Evolutionary conservation across 75 land plant genomes (phyloP).

Genomic region (Picea sitchensis): DNA sequence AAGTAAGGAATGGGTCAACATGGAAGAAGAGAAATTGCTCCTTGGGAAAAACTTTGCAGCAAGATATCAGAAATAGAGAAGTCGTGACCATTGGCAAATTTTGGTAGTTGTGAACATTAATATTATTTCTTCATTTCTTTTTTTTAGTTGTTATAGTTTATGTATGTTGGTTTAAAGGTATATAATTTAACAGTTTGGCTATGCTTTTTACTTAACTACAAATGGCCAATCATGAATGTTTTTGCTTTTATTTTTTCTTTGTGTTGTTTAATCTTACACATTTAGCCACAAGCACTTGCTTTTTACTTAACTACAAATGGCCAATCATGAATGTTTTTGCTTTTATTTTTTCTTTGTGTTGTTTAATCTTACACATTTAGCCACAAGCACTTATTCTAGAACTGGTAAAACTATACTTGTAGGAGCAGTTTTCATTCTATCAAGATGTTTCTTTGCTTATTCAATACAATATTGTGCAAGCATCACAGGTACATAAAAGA

Average conservation of each 20-base stretch:
- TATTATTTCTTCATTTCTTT: neutral
- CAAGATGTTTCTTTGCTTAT: neutral
- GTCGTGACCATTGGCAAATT: neutral
- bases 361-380: neutral
- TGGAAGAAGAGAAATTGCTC: too few species aligned
- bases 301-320: neutral
- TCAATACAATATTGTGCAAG: slow-evolving; percentile 29
- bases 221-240: neutral
- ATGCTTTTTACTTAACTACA: neutral
- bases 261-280: neutral
- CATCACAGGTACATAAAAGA: slow-evolving; percentile 70
- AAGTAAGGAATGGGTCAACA: too few species aligned
- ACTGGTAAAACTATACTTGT: neutral
- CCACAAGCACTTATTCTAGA: neutral
- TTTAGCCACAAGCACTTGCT: neutral
- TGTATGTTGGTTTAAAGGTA: neutral
- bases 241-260: neutral
- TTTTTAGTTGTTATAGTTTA: neutral
- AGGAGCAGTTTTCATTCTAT: neutral
- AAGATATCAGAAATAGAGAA: too few species aligned
- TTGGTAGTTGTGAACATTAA: neutral
- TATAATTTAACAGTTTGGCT: too few species aligned
- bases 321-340: neutral
- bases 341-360: neutral
- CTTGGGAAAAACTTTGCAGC: too few species aligned